phyloP scores from a whole-genome alignment of 768 basidiomycete genomes.

The Termitomyces titanicus region DNA sequence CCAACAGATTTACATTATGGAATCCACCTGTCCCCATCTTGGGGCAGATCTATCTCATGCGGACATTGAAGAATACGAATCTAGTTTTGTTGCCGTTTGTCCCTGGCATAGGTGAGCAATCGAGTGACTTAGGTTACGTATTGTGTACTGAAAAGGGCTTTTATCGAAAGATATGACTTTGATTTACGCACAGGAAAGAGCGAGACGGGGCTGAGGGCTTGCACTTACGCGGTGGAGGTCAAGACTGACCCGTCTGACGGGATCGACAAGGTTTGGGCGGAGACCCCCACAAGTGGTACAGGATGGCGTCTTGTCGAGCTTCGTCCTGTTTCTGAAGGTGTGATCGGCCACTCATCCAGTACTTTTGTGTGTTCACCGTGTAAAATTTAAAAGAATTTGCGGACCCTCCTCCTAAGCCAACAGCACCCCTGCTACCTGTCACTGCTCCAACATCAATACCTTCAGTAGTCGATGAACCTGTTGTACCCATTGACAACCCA shows the following conservation, averaged over 20 bases:
- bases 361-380: neutral
- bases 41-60: slow-evolving; percentile 80
- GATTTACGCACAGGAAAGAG: slow-evolving; percentile 67
- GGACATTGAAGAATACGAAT: slow-evolving; percentile 69
- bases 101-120: slow-evolving; percentile 65
- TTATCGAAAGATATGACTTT: slow-evolving; percentile 64
- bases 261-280: slow-evolving; percentile 52
- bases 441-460: slow-evolving; percentile 3
- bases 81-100: slow-evolving; percentile 61
- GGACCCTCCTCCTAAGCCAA: slow-evolving; percentile 50
- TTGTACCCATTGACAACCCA: slow-evolving; percentile 44
- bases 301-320: slow-evolving; percentile 66
- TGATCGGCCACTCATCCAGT: neutral
- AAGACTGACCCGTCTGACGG: slow-evolving; percentile 33
- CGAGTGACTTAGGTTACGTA: neutral
- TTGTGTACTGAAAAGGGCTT: neutral
- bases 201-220: slow-evolving; percentile 65
- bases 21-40: slow-evolving; percentile 75
- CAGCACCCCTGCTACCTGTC: slow-evolving; percentile 15
- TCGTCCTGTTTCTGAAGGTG: slow-evolving; percentile 72
- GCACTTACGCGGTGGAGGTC: slow-evolving; percentile 60
- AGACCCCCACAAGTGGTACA: slow-evolving; percentile 48
- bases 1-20: slow-evolving; percentile 72
- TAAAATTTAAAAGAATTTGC: slow-evolving; percentile 47
- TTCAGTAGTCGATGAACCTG: slow-evolving; percentile 32